Base-by-base conservation (phyloP, 1,284 basidiomycete species). In the Lignosus rhinocerotis region DNA sequence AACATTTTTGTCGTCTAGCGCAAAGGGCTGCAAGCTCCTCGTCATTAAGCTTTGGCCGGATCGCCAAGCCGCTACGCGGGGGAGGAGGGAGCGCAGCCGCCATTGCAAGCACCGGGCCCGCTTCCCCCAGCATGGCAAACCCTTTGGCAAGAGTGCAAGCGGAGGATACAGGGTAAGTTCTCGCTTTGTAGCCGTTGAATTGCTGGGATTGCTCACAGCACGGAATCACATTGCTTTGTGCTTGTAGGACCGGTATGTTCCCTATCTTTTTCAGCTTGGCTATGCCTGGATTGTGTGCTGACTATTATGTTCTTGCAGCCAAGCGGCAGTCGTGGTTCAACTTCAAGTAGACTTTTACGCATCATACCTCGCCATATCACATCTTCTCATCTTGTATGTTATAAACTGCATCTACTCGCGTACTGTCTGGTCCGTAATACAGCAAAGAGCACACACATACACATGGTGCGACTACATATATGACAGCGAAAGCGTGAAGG, bases 1-100 rank as follows among this genome's bases (percentile, higher is more conserved):
- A 53, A 53, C 11, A 53, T 60, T 43, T 56, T 43, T 44, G 44
- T 53, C 61, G 58, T 61, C 55, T 72, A 92, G 92, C 91, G 21
- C 88, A 88, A 85, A 93, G 93, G 76, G 82, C 86, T 60, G 82
- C 87, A 57, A 77, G 80, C 39, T 76, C 84, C 25, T 86, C 88
- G 11, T 82, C 89, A 56, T 79, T 95, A 67, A 90, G 80, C 72
- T 96, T 96, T 77, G 94, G 94, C 47, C 85, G 96, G 46, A 98
- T 99, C 65, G 96, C 96, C 53, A 98, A 98, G 78, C 96, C 96
- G 12, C 78, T 99, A 61, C 85, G 96, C 65, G 96, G 96, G 17
- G 95, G 94, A 31, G 92, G 93, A 52, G 93, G 92, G 49, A 82
- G 72, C 32, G 76, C 75, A 50, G 70, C 78, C 34, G 67, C 75